These are phyloP conservation scores for Candida railenensis DNA, from an alignment of 805 yeast species.

Conservation along the genomic window DNA sequence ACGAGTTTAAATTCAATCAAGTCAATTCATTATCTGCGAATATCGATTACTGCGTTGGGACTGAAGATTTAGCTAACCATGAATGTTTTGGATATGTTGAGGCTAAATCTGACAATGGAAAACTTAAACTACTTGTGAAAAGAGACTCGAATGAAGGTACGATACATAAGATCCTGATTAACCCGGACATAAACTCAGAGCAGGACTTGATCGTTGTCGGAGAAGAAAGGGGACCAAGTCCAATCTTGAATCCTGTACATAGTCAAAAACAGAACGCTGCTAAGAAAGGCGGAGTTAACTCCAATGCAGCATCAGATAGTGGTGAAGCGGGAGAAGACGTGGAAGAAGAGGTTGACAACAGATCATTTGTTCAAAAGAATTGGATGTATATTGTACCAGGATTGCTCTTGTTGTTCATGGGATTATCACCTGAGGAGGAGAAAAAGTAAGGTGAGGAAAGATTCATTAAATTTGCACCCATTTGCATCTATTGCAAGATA, in stretches of 20 bases:
- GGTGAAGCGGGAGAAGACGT: constrained; percentile 22
- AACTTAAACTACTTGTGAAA: constrained; percentile 3
- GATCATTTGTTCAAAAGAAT: constrained; percentile 57
- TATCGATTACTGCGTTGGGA: constrained; percentile 29
- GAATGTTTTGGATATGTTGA: constrained; percentile 29
- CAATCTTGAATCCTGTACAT: constrained; percentile 27
- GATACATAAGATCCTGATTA: neutral
- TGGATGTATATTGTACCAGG: constrained; percentile 64
- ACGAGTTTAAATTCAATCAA: constrained; percentile 11
- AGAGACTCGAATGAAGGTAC: neutral
- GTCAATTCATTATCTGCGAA: neutral
- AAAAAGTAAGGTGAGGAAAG: constrained; percentile 2
- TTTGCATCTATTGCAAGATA: no score
- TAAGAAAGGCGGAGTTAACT: constrained; percentile 23
- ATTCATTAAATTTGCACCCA: no score
- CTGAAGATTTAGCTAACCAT: constrained; percentile 24
- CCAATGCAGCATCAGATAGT: constrained; percentile 5
- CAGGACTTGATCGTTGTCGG: constrained; percentile 6
- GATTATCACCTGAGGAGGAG: constrained; percentile 20
- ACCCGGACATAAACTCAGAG: neutral
- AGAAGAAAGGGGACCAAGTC: constrained; percentile 19
- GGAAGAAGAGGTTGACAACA: constrained; percentile 22
- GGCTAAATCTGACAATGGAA: constrained; percentile 4
- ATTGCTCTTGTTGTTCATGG: constrained; percentile 32
- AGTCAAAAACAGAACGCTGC: constrained; percentile 16